A percentile compares a stretch with the other conserved stretches of the same genome.
These are phyloP conservation scores for Beauveria caledonica DNA, from an alignment of 2,329 filamentous ascomycete genomes.

Conservation along the genomic window DNA sequence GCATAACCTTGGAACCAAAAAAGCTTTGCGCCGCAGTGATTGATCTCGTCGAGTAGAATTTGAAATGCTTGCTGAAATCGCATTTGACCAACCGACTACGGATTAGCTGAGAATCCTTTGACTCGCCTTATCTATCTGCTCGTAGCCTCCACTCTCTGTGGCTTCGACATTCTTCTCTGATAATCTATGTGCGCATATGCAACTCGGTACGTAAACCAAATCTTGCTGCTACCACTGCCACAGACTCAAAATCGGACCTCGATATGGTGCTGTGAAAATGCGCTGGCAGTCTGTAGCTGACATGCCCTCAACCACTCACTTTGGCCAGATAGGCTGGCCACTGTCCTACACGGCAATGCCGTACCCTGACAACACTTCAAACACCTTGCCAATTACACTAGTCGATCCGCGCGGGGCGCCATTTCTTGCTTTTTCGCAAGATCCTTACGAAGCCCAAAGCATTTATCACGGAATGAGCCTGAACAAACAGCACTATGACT, in stretches of 20 bases:
- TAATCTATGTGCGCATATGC: neutral
- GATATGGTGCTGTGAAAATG: neutral
- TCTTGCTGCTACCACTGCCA: neutral
- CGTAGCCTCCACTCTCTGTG: neutral
- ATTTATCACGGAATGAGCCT: neutral
- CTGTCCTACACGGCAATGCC: neutral
- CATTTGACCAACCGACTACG: neutral
- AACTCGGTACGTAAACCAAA: neutral
- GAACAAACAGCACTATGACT: neutral
- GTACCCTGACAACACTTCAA: neutral
- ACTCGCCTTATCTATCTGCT: neutral
- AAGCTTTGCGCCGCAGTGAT: neutral
- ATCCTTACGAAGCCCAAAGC: neutral
- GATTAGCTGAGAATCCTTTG: neutral
- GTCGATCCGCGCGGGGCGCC: neutral
- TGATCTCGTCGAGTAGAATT: neutral
- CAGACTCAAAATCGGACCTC: neutral
- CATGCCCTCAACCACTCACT: slow-evolving; percentile 6
- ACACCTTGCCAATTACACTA: neutral
- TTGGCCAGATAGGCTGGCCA: slow-evolving; percentile 6
- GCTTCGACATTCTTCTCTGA: neutral
- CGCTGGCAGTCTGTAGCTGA: neutral
- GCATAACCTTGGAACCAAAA: neutral
- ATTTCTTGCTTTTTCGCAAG: slow-evolving; percentile 2
- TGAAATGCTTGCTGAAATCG: neutral